These are phyloP conservation scores for Paulownia fortunei DNA, from an alignment of 257 asterid species.

Conservation along the genomic window DNA sequence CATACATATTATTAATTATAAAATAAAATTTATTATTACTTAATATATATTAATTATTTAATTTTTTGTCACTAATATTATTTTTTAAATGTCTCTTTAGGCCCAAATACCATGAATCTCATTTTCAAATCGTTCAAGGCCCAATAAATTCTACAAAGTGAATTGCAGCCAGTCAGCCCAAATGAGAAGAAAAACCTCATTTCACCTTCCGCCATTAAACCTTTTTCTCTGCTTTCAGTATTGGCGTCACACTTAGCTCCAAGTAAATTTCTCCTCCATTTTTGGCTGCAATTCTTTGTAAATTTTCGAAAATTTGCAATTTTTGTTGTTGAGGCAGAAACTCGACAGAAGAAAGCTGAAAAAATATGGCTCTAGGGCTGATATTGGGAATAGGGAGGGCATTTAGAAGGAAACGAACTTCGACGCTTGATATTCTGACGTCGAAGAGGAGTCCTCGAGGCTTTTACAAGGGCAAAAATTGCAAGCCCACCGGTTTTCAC, in stretches of 20 bases:
- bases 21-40: too few species aligned
- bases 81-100: background rate
- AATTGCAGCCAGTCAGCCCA: background rate
- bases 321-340: too few species aligned
- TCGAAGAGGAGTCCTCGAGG: slow-evolving; percentile 69
- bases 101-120: background rate
- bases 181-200: too few species aligned
- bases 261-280: background rate
- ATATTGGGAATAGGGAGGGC: slow-evolving; percentile 74
- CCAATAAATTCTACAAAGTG: background rate
- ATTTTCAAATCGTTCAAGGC: background rate
- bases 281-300: background rate
- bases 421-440: slow-evolving; percentile 81
- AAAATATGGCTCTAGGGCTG: slow-evolving; percentile 76
- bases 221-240: background rate
- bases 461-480: slow-evolving; percentile 85
- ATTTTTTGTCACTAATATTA: too few species aligned
- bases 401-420: slow-evolving; percentile 73
- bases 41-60: too few species aligned
- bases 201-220: background rate
- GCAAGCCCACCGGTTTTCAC: slow-evolving; percentile 94
- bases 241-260: background rate
- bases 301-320: background rate
- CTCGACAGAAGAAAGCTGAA: background rate
- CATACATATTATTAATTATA: too few species aligned